Conservation (phyloP, 495 filamentous ascomycete species). For the Lophium mytilinum region DNA sequence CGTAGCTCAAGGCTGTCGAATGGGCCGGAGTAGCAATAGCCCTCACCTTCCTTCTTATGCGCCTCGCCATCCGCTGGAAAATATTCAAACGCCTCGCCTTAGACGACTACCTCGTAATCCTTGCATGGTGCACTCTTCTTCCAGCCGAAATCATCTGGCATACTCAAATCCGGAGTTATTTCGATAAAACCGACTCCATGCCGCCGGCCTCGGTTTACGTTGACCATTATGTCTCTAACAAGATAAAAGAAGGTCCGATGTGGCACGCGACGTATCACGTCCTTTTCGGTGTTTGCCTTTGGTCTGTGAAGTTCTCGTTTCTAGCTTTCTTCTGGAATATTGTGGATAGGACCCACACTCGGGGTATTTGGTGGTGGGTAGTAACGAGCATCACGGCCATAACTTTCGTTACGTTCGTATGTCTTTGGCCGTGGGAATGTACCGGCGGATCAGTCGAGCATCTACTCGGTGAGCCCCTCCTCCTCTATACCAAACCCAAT, state of each 20-base stretch:
- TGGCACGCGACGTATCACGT: neutral
- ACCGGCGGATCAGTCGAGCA: neutral
- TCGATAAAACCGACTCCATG: neutral
- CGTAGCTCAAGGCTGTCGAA: neutral
- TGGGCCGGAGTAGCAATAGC: neutral
- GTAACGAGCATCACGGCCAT: neutral
- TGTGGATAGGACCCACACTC: neutral
- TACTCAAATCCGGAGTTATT: neutral
- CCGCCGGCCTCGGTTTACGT: neutral
- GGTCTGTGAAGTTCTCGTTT: constrained; percentile 4
- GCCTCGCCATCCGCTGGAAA: neutral
- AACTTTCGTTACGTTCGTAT: neutral
- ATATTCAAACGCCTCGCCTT: neutral
- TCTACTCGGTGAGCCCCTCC: neutral
- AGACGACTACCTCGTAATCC: neutral
- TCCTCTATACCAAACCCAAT: neutral
- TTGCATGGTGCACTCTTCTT: neutral
- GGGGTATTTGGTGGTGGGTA: neutral
- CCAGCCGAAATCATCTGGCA: neutral
- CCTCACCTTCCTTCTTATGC: neutral
- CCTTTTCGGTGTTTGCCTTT: neutral
- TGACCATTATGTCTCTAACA: neutral
- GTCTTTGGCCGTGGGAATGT: neutral
- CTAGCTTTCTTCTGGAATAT: neutral
- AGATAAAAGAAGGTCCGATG: neutral